Base-by-base conservation (phyloP, 2,329 filamentous ascomycete genomes). In the Sarocladium brachiariae region DNA sequence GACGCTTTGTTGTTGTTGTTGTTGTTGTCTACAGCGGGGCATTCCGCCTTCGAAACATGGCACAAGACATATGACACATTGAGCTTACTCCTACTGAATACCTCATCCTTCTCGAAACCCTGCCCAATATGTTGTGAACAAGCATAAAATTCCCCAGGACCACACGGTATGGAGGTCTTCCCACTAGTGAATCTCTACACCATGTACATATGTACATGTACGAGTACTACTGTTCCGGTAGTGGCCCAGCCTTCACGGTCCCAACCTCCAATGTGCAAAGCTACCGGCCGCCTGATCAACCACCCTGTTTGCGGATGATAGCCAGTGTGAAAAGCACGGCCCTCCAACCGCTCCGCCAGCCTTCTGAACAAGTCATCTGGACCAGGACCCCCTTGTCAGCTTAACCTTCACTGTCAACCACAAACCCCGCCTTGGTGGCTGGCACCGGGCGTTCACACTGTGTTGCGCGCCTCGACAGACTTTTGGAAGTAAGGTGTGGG, bases 1-100 rank as follows among this genome's bases (percentile, higher is more conserved):
- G 43, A 47, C 43, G 43, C 25, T 33, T 47, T 47, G 43, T 47
- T 47, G 19, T 47, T 33, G 43, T 47, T 33, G 43, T 47, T 47
- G 43, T 47, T 47, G 19, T 47, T 33, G 43, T 47, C 21, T 24
- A 47, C 27, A 21, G 43, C 43, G 43, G 43, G 27, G 43, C 27
- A 16, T 19, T 47, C 16, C 21, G 16, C 4, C 43, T 25, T 16
- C 43, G 43, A 47, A 47, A 47, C 43, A 47, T 30, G 43, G 6
- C 27, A 47, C 43, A 25, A 30, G 43, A 47, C 43, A 47, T 25
- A 47, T 47, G 43, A 47, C 43, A 25, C 43, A 47, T 33, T 45
- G 43, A n/a, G 25, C n/a, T 13, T 24, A 13, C 8, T 45, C n/a
- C 25, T 25, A 19, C 39, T n/a, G 6, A 19, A 8, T 21, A 25